Percentiles rank a stretch among this genome's conserved stretches.
Evolutionary conservation across 495 filamentous ascomycete genomes (phyloP).

Genomic region (Lophiostoma macrostomum): DNA sequence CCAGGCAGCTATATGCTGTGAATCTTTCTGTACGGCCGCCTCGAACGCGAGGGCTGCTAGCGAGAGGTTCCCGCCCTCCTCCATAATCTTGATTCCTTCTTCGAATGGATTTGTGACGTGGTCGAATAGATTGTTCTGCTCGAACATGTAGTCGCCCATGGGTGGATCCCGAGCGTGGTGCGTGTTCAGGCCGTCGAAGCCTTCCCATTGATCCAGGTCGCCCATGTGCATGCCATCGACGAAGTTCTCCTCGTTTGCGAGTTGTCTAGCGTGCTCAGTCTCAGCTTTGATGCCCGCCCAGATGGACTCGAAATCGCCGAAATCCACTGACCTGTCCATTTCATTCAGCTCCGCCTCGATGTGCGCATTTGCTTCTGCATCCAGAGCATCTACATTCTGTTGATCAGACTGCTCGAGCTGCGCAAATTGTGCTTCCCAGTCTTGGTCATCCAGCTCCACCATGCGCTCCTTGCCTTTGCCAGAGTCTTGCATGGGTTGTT

Average conservation of each 20-base stretch:
- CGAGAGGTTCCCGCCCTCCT: conserved; percentile 87
- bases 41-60: conserved; percentile 96
- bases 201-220: conserved; percentile 68
- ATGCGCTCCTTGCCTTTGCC: conserved; percentile 88
- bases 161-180: conserved; percentile 62
- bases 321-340: conserved; percentile 80
- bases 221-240: conserved; percentile 58
- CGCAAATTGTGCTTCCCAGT: conserved; percentile 95
- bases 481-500: conserved; percentile 56
- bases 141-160: conserved; percentile 88
- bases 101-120: conserved; percentile 75
- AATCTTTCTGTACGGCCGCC: conserved; percentile 85
- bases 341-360: conserved; percentile 88
- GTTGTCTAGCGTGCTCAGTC: conserved; percentile 63
- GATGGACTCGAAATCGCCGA: conserved; percentile 84
- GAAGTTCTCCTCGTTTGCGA: conserved; percentile 62
- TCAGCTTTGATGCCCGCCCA: conserved; percentile 88
- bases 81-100: conserved; percentile 87
- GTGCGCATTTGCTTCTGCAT: conserved; percentile 68
- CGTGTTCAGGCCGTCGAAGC: conserved; percentile 62
- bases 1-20: conserved; percentile 88
- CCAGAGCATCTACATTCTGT: conserved; percentile 51
- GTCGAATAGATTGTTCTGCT: conserved; percentile 85
- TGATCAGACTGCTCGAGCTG: conserved; percentile 74
- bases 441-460: conserved; percentile 85